phyloP scores from a whole-genome alignment of 176 grass and related monocot genomes.

The Raddia guianensis region DNA sequence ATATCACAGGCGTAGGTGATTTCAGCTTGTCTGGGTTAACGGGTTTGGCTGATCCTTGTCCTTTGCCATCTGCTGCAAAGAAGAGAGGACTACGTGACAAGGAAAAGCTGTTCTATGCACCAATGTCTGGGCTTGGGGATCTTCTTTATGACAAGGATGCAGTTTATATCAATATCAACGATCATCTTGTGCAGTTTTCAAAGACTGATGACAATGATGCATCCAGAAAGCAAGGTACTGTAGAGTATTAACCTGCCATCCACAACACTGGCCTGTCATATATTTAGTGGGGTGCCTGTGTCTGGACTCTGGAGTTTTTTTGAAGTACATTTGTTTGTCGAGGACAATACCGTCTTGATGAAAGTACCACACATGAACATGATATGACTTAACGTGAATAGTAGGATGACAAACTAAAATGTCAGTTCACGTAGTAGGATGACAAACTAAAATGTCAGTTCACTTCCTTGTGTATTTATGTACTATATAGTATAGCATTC shows the following conservation, averaged over 20 bases:
- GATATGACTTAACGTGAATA: constrained; percentile 7
- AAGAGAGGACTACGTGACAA: constrained; percentile 95
- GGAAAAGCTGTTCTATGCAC: constrained; percentile 95
- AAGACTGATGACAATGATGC: constrained; percentile 60
- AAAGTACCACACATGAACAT: constrained; percentile 22
- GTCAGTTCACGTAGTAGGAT: constrained; percentile 1
- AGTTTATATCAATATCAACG: constrained; percentile 95
- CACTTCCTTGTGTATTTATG: constrained; percentile 6
- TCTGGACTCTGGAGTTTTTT: constrained; percentile 34
- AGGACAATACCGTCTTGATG: background rate
- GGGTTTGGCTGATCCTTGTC: constrained; percentile 88
- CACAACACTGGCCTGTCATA: background rate
- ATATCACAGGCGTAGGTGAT: constrained; percentile 93
- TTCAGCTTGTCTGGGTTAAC: constrained; percentile 81
- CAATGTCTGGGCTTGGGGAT: constrained; percentile 98
- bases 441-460: constrained; percentile 19
- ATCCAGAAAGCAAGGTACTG: constrained; percentile 56
- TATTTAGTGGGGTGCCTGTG: background rate
- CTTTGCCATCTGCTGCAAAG: constrained; percentile 92
- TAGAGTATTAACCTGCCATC: constrained; percentile 8
- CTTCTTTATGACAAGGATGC: constrained; percentile 97
- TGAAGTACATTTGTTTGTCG: constrained; percentile 18
- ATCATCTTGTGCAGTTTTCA: constrained; percentile 97
- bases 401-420: constrained; percentile 9
- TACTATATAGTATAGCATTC: constrained; percentile 8